Conservation (phyloP, 2,329 filamentous ascomycete species). For the Aspergillus ibericus region DNA sequence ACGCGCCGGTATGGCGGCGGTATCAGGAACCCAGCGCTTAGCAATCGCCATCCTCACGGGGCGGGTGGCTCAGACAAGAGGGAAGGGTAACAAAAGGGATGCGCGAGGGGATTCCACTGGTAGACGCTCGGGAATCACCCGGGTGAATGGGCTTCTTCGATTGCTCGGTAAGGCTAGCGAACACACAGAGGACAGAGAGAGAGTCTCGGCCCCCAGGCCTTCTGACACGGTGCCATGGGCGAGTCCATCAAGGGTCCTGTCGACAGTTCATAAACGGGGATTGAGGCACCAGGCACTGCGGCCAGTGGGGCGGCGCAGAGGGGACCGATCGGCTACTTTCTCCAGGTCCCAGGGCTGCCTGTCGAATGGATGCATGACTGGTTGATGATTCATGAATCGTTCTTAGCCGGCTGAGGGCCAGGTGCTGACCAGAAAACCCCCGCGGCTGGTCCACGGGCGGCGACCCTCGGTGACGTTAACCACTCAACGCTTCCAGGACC, state of each 20-base stretch:
- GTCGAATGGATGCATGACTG: not conserved
- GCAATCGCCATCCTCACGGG: not conserved
- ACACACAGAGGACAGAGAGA: not conserved
- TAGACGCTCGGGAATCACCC: not conserved
- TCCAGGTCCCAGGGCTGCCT: not conserved
- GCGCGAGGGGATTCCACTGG: no score
- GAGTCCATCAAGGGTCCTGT: constrained; percentile 1
- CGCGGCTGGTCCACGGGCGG: constrained; percentile 1
- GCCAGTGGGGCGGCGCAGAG: constrained; percentile 3
- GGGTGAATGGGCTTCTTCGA: not conserved
- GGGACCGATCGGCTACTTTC: constrained; percentile 7
- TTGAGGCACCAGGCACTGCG: constrained; percentile 13
- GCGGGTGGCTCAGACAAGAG: not conserved
- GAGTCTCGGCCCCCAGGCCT: constrained; percentile 3
- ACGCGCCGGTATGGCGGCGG: constrained; percentile 12
- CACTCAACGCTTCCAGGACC: constrained; percentile 12
- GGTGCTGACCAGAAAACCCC: constrained; percentile 3
- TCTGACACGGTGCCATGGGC: not conserved
- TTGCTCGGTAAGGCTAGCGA: not conserved
- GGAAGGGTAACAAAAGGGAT: no score
- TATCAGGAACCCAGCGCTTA: constrained; percentile 22
- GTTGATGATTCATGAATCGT: constrained; percentile 8
- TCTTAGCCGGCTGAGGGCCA: not conserved
- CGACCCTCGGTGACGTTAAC: constrained; percentile 19
- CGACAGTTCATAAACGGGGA: constrained; percentile 3